Evolutionary conservation across 2,329 filamentous ascomycete species (phyloP).

Genomic region (Chaetomiaceae sp.): DNA sequence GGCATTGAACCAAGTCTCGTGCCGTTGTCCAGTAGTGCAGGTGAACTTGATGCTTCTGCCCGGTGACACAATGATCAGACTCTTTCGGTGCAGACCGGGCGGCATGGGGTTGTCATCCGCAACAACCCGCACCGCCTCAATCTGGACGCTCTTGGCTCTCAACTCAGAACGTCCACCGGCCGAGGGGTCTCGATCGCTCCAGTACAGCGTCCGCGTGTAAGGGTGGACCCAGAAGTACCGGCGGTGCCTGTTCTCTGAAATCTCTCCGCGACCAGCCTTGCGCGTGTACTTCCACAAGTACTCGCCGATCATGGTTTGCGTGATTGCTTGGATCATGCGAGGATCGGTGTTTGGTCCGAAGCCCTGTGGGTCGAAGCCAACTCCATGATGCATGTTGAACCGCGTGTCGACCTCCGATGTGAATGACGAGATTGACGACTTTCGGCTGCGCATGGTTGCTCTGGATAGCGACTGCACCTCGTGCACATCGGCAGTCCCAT

Average conservation of each 20-base stretch:
- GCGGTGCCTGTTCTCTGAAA: slow-evolving; percentile 84
- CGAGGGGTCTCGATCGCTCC: slow-evolving; percentile 86
- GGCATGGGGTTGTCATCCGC: slow-evolving; percentile 93
- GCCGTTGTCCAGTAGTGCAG: slow-evolving; percentile 83
- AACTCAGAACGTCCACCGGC: slow-evolving; percentile 70
- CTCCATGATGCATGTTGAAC: slow-evolving; percentile 68
- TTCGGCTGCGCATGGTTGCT: slow-evolving; percentile 43
- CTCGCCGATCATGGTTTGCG: slow-evolving; percentile 98
- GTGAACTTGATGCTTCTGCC: slow-evolving; percentile 90
- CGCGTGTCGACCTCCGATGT: slow-evolving; percentile 86
- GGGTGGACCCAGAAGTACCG: slow-evolving; percentile 99
- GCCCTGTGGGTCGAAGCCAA: slow-evolving; percentile 48
- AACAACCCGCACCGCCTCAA: slow-evolving; percentile 87
- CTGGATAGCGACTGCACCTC: slow-evolving; percentile 46
- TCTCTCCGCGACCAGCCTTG: slow-evolving; percentile 79
- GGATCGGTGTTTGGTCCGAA: slow-evolving; percentile 76
- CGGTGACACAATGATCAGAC: slow-evolving; percentile 81
- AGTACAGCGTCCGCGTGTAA: slow-evolving; percentile 93
- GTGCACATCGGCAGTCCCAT: slow-evolving; percentile 42
- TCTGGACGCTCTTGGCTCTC: slow-evolving; percentile 80
- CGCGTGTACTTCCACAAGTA: slow-evolving; percentile 99
- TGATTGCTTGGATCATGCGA: slow-evolving; percentile 98
- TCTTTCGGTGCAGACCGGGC: slow-evolving; percentile 90
- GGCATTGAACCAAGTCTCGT: slow-evolving; percentile 98
- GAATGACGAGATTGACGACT: slow-evolving; percentile 91